Evolutionary conservation across 2,329 filamentous ascomycete species (phyloP).

Genomic region (Colletotrichum lini): DNA sequence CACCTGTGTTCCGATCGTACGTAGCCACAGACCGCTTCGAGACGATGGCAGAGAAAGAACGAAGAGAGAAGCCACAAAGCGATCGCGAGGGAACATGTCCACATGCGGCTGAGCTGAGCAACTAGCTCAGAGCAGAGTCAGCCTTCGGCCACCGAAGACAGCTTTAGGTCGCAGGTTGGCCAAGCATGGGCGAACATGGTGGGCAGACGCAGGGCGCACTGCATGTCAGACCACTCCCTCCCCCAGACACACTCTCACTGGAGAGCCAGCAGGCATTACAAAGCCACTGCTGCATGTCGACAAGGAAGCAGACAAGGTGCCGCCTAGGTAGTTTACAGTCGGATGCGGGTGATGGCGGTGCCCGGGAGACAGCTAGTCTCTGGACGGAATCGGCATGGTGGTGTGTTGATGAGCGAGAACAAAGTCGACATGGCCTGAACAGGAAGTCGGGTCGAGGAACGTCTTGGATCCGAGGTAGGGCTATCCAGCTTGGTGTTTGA

Average conservation of each 20-base stretch:
- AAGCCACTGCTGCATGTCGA: slow-evolving; percentile 2
- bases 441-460: slow-evolving; percentile 1
- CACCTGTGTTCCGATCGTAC: neutral
- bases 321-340: slow-evolving; percentile 8
- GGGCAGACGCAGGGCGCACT: slow-evolving; percentile 35
- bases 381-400: slow-evolving; percentile 18
- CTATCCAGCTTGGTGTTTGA: slow-evolving; percentile 10
- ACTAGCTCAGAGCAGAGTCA: slow-evolving; percentile 26
- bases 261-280: slow-evolving; percentile 13
- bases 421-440: slow-evolving; percentile 1
- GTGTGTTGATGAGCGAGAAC: slow-evolving; percentile 8
- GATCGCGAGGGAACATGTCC: neutral
- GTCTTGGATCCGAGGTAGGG: slow-evolving; percentile 11
- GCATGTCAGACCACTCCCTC: slow-evolving; percentile 23
- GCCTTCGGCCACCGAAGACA: slow-evolving; percentile 18
- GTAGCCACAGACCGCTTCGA: neutral
- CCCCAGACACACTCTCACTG: slow-evolving; percentile 29
- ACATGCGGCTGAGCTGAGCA: slow-evolving; percentile 18
- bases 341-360: slow-evolving; percentile 12
- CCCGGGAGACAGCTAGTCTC: slow-evolving; percentile 28
- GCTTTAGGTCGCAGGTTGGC: slow-evolving; percentile 27
- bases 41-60: neutral
- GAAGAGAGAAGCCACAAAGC: neutral
- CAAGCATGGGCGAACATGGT: slow-evolving; percentile 17
- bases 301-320: slow-evolving; percentile 8